Conservation (phyloP, 1,284 basidiomycete species). For the Pterulicium gracile region DNA sequence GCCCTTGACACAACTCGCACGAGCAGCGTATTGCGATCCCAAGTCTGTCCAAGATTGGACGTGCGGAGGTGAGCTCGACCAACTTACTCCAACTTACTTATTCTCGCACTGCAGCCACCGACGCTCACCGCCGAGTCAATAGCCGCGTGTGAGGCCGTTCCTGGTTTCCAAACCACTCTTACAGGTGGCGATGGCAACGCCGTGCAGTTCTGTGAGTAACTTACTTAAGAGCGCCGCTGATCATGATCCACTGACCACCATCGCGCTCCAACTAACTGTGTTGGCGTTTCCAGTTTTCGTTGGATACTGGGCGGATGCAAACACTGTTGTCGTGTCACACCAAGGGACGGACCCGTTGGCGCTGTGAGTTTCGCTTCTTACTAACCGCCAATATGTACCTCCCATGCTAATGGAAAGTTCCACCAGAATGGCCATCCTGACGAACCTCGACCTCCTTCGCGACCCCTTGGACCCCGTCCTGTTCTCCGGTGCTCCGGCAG, state of each 20-base stretch:
- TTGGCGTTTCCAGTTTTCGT: slow-evolving; percentile 19
- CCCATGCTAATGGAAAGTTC: slow-evolving; percentile 1
- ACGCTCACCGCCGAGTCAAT: slow-evolving; percentile 10
- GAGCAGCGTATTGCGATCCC: slow-evolving; percentile 39
- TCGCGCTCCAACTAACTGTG: too few relatives aligned
- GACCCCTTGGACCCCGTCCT: slow-evolving; percentile 17
- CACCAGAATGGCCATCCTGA: slow-evolving; percentile 19
- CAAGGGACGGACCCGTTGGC: slow-evolving; percentile 22
- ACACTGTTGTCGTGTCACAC: slow-evolving; percentile 22
- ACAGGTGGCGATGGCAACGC: slow-evolving; percentile 25
- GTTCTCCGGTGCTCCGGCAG: slow-evolving; percentile 23
- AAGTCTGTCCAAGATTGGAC: slow-evolving; percentile 27
- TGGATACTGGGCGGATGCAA: slow-evolving; percentile 19
- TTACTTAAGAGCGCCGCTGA: slow-evolving; percentile 3
- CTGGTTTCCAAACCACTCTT: slow-evolving; percentile 24
- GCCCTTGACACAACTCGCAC: slow-evolving; percentile 38
- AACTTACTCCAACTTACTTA: too few relatives aligned
- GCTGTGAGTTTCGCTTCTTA: slow-evolving; percentile 16
- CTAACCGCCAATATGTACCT: too few relatives aligned
- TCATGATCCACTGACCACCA: slow-evolving; percentile 2
- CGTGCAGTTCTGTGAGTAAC: slow-evolving; percentile 24
- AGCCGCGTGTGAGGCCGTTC: slow-evolving; percentile 21
- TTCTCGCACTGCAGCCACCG: slow-evolving; percentile 9
- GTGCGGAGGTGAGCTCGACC: slow-evolving; percentile 32
- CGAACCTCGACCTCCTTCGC: slow-evolving; percentile 18